These are phyloP conservation scores for Thalassiosira mediterranea DNA, from an alignment of 352 stramenopile species.

Conservation along the genomic window DNA sequence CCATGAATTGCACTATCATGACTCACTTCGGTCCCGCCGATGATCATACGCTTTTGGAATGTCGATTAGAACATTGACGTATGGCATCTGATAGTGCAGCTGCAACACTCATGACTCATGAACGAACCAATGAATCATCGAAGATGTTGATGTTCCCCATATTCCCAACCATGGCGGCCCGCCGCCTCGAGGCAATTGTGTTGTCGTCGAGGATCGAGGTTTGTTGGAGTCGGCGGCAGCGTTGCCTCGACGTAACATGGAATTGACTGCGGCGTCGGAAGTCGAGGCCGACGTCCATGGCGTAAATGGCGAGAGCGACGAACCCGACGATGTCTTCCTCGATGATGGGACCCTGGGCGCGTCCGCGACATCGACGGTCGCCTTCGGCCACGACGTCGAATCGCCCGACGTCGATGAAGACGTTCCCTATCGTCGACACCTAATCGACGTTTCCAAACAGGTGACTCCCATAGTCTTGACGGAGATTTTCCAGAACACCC, in stretches of 20 bases:
- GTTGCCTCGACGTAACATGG: neutral
- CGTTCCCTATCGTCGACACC: conserved; percentile 18
- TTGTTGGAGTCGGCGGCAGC: neutral
- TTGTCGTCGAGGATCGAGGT: no score
- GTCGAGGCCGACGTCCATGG: neutral
- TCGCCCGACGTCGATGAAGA: neutral
- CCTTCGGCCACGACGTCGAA: neutral
- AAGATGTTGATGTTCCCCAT: no score
- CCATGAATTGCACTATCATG: no score
- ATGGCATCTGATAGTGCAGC: no score
- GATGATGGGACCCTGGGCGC: neutral
- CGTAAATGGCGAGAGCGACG: neutral
- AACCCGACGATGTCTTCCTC: neutral
- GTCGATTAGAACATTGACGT: no score
- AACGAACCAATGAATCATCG: no score
- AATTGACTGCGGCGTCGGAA: neutral
- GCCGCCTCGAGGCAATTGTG: no score
- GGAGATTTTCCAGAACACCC: conserved; percentile 56
- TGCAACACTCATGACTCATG: no score
- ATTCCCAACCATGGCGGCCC: no score
- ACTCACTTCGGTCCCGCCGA: no score
- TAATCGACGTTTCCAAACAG: conserved; percentile 21
- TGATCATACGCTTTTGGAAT: no score
- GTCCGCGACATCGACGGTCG: neutral
- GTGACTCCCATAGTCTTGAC: conserved; percentile 43